Evolutionary conservation across 345 rosid genomes (phyloP).

Genomic region (Populus nigra): DNA sequence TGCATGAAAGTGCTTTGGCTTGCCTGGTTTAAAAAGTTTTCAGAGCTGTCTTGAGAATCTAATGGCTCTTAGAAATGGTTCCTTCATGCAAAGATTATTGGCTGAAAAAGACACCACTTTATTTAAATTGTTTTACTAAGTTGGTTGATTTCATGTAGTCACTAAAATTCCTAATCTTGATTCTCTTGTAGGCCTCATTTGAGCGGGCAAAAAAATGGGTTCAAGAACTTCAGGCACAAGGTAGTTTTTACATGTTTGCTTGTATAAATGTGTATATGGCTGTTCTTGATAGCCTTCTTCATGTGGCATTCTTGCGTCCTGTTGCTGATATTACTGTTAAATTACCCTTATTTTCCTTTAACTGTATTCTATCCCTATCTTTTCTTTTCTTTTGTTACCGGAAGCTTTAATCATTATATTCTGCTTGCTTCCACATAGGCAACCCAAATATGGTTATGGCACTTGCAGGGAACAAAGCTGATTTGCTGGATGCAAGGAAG

Average conservation of each 20-base stretch:
- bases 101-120: background rate
- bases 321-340: background rate
- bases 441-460: slow-evolving; percentile 91
- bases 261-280: background rate
- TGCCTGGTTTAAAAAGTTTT: background rate
- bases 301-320: background rate
- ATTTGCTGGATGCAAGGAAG: slow-evolving; percentile 76
- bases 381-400: slow-evolving; percentile 1
- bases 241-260: slow-evolving; percentile 35
- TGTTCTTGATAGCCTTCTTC: background rate
- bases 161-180: background rate
- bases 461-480: slow-evolving; percentile 91
- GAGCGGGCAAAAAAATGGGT: slow-evolving; percentile 98
- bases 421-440: slow-evolving; percentile 40
- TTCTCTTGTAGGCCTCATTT: slow-evolving; percentile 66
- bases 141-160: background rate
- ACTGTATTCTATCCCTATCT: background rate
- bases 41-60: background rate
- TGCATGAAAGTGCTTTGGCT: background rate
- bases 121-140: background rate
- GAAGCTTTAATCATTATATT: slow-evolving; percentile 2
- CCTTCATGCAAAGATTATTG: background rate
- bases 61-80: background rate
- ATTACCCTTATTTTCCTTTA: background rate
- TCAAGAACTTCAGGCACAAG: slow-evolving; percentile 94